Evolutionary conservation across 1,139 yeast species (phyloP).

Genomic region (Lodderomyces oxycetoniae): DNA sequence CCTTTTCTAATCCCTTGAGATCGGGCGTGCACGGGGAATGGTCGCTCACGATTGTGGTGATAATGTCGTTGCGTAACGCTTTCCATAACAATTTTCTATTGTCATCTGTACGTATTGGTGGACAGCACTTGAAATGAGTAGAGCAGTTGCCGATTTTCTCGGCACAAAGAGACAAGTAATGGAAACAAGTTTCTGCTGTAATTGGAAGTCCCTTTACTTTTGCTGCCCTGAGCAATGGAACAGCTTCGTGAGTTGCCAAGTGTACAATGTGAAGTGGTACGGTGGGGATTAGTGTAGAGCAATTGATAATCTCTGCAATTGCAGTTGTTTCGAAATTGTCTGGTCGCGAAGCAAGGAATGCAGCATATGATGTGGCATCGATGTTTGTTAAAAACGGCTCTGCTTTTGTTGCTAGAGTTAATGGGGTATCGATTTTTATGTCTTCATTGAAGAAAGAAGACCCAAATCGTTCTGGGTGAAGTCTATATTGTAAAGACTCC

Average conservation of each 20-base stretch:
- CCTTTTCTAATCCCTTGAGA: conserved; percentile 71
- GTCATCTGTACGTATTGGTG: conserved; percentile 76
- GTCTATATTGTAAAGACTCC: neutral
- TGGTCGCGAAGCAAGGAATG: conserved; percentile 82
- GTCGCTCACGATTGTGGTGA: conserved; percentile 88
- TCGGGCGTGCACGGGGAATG: conserved; percentile 97
- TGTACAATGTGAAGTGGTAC: conserved; percentile 85
- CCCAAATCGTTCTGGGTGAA: conserved; percentile 1
- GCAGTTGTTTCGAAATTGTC: conserved; percentile 85
- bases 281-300: conserved; percentile 56
- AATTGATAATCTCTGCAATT: conserved; percentile 60
- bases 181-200: conserved; percentile 92
- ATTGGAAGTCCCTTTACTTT: conserved; percentile 53
- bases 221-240: conserved; percentile 68
- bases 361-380: conserved; percentile 65
- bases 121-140: conserved; percentile 89
- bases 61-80: conserved; percentile 59
- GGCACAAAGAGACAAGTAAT: conserved; percentile 72
- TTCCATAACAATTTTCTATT: conserved; percentile 74
- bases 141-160: conserved; percentile 71
- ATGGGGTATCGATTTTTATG: conserved; percentile 10
- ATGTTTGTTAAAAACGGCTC: conserved; percentile 39
- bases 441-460: conserved; percentile 8
- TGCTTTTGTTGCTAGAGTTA: conserved; percentile 36
- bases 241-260: conserved; percentile 76